A percentile compares a stretch with the other conserved stretches of the same genome.
Conservation (phyloP, 164 flowering plant species). For the Magnolia sinica region DNA sequence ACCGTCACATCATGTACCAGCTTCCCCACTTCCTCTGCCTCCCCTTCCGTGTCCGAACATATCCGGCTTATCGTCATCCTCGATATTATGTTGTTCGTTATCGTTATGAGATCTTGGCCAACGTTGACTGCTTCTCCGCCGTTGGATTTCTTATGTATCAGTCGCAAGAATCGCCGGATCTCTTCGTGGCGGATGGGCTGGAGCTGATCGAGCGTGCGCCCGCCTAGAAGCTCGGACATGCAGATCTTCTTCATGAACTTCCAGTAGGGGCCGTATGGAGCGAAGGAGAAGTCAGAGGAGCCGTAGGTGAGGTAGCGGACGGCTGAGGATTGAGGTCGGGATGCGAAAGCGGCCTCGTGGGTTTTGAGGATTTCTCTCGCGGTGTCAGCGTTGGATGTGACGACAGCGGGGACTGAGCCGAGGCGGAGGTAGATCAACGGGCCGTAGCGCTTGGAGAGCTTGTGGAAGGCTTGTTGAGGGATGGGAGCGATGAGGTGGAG, state of each 20-base stretch:
- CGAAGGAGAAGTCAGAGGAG: slow-evolving; percentile 37
- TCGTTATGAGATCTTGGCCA: slow-evolving; percentile 27
- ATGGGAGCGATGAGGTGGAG: slow-evolving; percentile 48
- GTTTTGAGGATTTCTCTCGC: slow-evolving; percentile 49
- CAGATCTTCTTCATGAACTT: slow-evolving; percentile 49
- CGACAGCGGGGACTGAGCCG: slow-evolving; percentile 43
- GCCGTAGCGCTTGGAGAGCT: slow-evolving; percentile 40
- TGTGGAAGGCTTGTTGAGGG: slow-evolving; percentile 44
- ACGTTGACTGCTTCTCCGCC: slow-evolving; percentile 31
- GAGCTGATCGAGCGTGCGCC: slow-evolving; percentile 24
- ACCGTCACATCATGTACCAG: slow-evolving; percentile 34
- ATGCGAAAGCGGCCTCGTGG: slow-evolving; percentile 37
- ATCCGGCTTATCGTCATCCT: slow-evolving; percentile 39
- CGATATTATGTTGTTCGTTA: slow-evolving; percentile 45
- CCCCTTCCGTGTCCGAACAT: slow-evolving; percentile 29
- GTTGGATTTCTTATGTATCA: slow-evolving; percentile 7
- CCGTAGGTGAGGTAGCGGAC: slow-evolving; percentile 32
- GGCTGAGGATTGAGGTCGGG: slow-evolving; percentile 30
- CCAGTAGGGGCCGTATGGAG: slow-evolving; percentile 64
- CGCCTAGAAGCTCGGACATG: slow-evolving; percentile 46
- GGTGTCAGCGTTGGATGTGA: slow-evolving; percentile 37
- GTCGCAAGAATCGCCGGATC: slow-evolving; percentile 19
- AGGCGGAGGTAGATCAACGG: slow-evolving; percentile 42
- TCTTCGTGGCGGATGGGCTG: slow-evolving; percentile 30
- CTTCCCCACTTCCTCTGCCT: slow-evolving; percentile 23